Conservation (phyloP, 1,139 yeast genomes). For the Tardiomyces blankii region DNA sequence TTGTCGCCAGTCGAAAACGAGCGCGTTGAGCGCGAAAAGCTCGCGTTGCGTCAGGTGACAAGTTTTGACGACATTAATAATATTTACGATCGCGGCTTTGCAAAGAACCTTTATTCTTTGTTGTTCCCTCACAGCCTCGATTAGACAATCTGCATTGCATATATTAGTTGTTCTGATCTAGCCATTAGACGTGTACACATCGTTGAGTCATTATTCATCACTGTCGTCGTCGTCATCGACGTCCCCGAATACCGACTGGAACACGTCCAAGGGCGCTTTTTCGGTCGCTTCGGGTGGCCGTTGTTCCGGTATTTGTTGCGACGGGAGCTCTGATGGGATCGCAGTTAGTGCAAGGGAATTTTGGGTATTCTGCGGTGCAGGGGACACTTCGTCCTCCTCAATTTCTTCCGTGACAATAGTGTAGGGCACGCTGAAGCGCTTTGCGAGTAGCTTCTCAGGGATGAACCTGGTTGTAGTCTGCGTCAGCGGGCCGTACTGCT, state of each 20-base stretch:
- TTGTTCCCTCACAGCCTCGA: constrained; percentile 15
- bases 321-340: background rate
- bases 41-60: constrained; percentile 23
- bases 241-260: constrained; percentile 15
- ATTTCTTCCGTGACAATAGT: constrained; percentile 2
- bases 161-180: background rate
- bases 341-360: background rate
- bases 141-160: background rate
- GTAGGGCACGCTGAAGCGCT: constrained; percentile 17
- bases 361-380: background rate
- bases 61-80: constrained; percentile 44
- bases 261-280: constrained; percentile 11
- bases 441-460: constrained; percentile 19
- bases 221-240: constrained; percentile 5
- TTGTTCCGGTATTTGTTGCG: background rate
- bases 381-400: background rate
- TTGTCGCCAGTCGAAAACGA: constrained; percentile 17
- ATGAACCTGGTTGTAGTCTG: constrained; percentile 11
- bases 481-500: constrained; percentile 18
- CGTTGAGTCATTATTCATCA: constrained; percentile 1
- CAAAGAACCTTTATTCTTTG: constrained; percentile 34
- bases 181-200: background rate
- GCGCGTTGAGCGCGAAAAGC: constrained; percentile 10
- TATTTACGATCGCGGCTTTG: constrained; percentile 59
- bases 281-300: constrained; percentile 13